Evolutionary conservation across 495 filamentous ascomycete genomes (phyloP), one percentile per base, ranked within the genome.

Genomic region (Aspergillus panamensis): DNA sequence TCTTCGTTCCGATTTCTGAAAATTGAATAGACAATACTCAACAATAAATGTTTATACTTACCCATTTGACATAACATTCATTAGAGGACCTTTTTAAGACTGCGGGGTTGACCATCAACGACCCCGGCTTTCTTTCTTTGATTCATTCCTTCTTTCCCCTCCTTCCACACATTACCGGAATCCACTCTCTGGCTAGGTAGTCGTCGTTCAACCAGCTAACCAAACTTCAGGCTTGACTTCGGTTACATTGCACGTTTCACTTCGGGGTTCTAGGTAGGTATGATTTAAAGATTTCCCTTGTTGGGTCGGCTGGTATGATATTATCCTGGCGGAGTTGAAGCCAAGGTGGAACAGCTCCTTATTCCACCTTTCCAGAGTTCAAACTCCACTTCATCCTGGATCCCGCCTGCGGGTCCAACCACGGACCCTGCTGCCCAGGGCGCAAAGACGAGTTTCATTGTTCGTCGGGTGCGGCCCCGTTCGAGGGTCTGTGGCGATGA

Each of bases 361-460:
- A 80, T 51, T 13, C 79, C 79, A 10, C 79, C 79, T 63, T 69
- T 69, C 76, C 77, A 80, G 48, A 83, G 75, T 58, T 79, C 74
- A 69, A 84, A 80, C 42, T 77, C 72, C 12, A 79, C 64, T 56
- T 76, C 73, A 9, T 67, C 65, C 16, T 61, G 53, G 13, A 21
- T 55, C 37, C 49, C 58, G 1, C 50, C 51, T 13, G 25, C 25
- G 2, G 47, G 51, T 44, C 21, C 53, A 2, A 16, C 21, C 16
- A 20, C 48, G 1, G 32, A 55, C 3, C 68, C 76, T 3, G 69
- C 70, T 20, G 77, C 81, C 82, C 91, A 91, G 9, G 84, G 78
- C 19, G 84, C 80, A 76, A 95, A 96, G 9, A 91, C 92, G 12
- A 93, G 80, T 67, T 89, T 91, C 80, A 95, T 85, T 66, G 77